phyloP scores from a whole-genome alignment of 2,329 filamentous ascomycete species.

The Aspergillus fijiensis region DNA sequence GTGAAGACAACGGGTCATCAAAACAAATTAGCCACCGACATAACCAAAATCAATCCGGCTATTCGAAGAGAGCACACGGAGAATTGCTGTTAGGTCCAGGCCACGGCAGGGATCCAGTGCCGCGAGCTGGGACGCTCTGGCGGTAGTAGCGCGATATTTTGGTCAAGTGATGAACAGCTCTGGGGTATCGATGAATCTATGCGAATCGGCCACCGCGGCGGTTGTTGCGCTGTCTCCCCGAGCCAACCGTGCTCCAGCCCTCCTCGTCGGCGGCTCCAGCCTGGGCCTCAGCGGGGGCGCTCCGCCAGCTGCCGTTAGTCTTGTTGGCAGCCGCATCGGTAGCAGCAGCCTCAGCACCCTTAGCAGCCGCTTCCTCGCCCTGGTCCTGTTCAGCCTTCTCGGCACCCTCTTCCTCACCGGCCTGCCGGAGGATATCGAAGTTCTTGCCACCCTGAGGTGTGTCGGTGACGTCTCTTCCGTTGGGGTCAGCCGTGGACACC shows the following conservation, averaged over 20 bases:
- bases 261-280: constrained; percentile 43
- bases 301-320: constrained; percentile 46
- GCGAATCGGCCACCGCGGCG: constrained; percentile 45
- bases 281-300: constrained; percentile 30
- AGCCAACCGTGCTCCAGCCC: constrained; percentile 50
- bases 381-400: constrained; percentile 54
- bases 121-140: constrained; percentile 3
- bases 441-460: constrained; percentile 48
- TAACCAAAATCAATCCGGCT: constrained; percentile 25
- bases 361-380: constrained; percentile 48
- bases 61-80: constrained; percentile 3
- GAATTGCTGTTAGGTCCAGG: not conserved
- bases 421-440: constrained; percentile 57
- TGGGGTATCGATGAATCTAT: constrained; percentile 40
- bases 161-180: constrained; percentile 22
- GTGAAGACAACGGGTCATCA: constrained; percentile 19
- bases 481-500: constrained; percentile 35
- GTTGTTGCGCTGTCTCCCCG: constrained; percentile 43
- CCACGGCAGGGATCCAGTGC: not conserved
- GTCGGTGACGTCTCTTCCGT: constrained; percentile 42
- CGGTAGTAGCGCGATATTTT: constrained; percentile 13
- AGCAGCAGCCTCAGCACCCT: constrained; percentile 52
- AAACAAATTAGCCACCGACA: constrained; percentile 25
- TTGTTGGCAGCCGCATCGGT: constrained; percentile 52
- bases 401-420: constrained; percentile 48